Conservation (phyloP, 306 rosid genomes). For the Lagenaria siceraria region DNA sequence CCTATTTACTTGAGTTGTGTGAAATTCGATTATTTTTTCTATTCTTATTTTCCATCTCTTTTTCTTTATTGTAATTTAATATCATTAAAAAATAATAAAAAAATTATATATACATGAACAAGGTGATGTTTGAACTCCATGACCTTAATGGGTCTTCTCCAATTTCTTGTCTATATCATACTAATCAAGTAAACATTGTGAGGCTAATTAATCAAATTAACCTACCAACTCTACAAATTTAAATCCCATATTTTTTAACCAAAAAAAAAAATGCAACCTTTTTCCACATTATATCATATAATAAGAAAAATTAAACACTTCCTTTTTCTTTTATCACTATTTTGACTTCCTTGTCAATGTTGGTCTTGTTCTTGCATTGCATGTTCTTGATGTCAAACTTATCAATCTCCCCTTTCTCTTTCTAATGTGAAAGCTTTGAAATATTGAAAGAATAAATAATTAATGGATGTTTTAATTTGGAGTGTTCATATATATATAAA, state of each 20-base stretch:
- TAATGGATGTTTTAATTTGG: neutral
- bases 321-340: neutral
- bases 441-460: neutral
- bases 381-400: neutral
- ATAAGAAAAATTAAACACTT: neutral
- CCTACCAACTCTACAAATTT: neutral
- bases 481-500: neutral
- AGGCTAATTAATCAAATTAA: neutral
- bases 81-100: too few species aligned
- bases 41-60: too few species aligned
- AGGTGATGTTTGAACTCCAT: neutral
- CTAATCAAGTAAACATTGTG: neutral
- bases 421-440: slow-evolving; percentile 8
- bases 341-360: neutral
- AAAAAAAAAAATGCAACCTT: neutral
- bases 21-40: too few species aligned
- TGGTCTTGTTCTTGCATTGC: neutral
- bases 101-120: too few species aligned
- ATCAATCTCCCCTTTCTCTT: neutral
- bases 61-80: too few species aligned
- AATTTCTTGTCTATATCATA: neutral
- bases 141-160: neutral
- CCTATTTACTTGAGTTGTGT: too few species aligned
- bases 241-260: neutral
- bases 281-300: neutral